phyloP scores from a whole-genome alignment of 208 protist genomes.

The Acanthamoeba castellanii region DNA sequence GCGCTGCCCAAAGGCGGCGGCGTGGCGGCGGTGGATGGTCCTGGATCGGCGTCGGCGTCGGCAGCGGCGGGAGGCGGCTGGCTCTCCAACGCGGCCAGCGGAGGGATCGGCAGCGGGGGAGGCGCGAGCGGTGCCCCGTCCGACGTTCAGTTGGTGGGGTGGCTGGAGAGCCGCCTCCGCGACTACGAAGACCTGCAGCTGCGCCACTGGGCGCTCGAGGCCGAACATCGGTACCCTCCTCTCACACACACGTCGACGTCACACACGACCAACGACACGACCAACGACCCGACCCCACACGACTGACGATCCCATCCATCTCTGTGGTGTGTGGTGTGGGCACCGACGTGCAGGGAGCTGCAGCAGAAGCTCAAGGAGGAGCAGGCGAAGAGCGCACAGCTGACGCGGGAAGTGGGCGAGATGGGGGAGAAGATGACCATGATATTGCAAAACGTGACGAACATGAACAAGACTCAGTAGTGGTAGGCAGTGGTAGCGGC shows the following conservation, averaged over 20 bases:
- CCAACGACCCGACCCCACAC: too few relatives aligned
- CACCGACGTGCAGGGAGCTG: not conserved
- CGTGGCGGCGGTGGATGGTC: too few relatives aligned
- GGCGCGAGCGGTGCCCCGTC: not conserved
- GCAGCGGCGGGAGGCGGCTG: not conserved
- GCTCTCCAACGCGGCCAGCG: not conserved
- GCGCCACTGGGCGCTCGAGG: not conserved
- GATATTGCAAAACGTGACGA: not conserved
- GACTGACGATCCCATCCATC: too few relatives aligned
- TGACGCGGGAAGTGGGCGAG: not conserved
- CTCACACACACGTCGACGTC: too few relatives aligned
- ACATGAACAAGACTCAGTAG: constrained; percentile 10
- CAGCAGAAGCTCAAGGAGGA: not conserved
- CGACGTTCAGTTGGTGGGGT: not conserved
- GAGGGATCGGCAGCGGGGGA: not conserved
- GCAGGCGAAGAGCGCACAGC: not conserved
- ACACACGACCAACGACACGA: too few relatives aligned
- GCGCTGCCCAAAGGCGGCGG: not conserved
- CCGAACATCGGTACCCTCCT: not conserved
- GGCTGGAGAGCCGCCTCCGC: not conserved
- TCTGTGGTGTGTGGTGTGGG: not conserved
- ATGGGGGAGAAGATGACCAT: constrained; percentile 3
- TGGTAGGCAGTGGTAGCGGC: not conserved
- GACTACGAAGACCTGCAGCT: constrained; percentile 7
- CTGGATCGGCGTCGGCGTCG: too few relatives aligned